Evolutionary conservation across 2,329 filamentous ascomycete species (phyloP).

Genomic region (Botryotinia calthae): DNA sequence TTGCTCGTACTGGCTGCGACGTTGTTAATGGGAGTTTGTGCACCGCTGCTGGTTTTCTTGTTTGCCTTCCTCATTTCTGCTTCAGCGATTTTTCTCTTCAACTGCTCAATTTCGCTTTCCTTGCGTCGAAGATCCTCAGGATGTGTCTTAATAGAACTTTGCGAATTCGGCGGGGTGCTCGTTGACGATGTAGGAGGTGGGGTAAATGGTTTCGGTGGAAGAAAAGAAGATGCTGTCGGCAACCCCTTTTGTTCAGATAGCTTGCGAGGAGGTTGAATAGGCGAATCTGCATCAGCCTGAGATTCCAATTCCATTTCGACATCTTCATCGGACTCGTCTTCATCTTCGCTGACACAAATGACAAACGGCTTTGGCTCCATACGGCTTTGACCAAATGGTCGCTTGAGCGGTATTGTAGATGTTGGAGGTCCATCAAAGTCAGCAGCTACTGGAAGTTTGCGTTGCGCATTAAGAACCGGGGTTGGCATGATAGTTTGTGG

Average conservation of each 20-base stretch:
- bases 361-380: slow-evolving; percentile 63
- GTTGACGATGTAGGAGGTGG: slow-evolving; percentile 30
- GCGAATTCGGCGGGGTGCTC: slow-evolving; percentile 31
- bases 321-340: slow-evolving; percentile 59
- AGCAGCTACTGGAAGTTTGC: slow-evolving; percentile 64
- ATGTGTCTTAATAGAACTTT: slow-evolving; percentile 25
- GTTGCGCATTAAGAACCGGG: slow-evolving; percentile 24
- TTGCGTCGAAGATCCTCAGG: slow-evolving; percentile 48
- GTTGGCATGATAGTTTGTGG: slow-evolving; percentile 1
- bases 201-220: slow-evolving; percentile 42
- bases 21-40: slow-evolving; percentile 32
- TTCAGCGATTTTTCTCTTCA: slow-evolving; percentile 46
- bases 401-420: slow-evolving; percentile 43
- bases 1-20: slow-evolving; percentile 19
- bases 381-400: slow-evolving; percentile 59
- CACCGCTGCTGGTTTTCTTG: slow-evolving; percentile 33
- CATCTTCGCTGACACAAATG: slow-evolving; percentile 81
- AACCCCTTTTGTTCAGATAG: slow-evolving; percentile 28
- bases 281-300: slow-evolving; percentile 49
- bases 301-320: slow-evolving; percentile 63
- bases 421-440: slow-evolving; percentile 62
- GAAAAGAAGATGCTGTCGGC: slow-evolving; percentile 42
- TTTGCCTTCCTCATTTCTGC: slow-evolving; percentile 35
- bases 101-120: slow-evolving; percentile 58
- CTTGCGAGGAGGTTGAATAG: slow-evolving; percentile 26